These are phyloP conservation scores for Globisporangium takayamanum DNA, from an alignment of 352 stramenopile genomes.

Conservation along the genomic window DNA sequence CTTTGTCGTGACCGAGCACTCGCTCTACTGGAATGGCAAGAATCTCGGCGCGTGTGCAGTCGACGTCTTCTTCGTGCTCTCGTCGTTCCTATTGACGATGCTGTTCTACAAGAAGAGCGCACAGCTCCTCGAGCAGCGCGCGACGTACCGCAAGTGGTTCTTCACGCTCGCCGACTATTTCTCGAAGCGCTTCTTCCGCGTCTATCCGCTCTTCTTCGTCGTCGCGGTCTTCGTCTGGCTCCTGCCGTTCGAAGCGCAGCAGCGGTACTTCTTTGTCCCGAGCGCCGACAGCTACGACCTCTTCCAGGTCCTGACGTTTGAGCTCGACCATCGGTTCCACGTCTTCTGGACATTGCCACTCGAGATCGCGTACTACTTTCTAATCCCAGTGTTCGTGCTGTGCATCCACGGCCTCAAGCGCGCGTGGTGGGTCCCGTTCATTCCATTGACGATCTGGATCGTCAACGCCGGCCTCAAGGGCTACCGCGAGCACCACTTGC, in stretches of 20 bases:
- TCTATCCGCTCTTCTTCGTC: slow-evolving; percentile 45
- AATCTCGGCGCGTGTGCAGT: slow-evolving; percentile 14
- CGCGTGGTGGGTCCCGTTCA: slow-evolving; percentile 17
- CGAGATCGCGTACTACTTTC: slow-evolving; percentile 39
- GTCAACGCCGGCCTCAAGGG: slow-evolving; percentile 16
- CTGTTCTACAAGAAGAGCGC: slow-evolving; percentile 16
- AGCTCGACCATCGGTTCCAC: slow-evolving; percentile 24
- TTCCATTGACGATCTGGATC: slow-evolving; percentile 18
- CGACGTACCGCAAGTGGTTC: slow-evolving; percentile 8
- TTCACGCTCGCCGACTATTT: slow-evolving; percentile 31
- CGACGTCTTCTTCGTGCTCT: slow-evolving; percentile 23
- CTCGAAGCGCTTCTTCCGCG: slow-evolving; percentile 42
- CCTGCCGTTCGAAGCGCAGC: slow-evolving; percentile 24
- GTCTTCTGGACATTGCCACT: slow-evolving; percentile 49
- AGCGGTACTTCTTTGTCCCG: slow-evolving; percentile 20
- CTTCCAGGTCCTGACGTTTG: slow-evolving; percentile 26
- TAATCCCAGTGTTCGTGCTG: slow-evolving; percentile 28
- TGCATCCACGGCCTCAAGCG: not conserved
- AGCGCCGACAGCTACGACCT: slow-evolving; percentile 21
- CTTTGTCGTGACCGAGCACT: slow-evolving; percentile 19
- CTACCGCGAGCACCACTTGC: slow-evolving; percentile 17
- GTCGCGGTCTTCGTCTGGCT: slow-evolving; percentile 24
- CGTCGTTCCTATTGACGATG: slow-evolving; percentile 19
- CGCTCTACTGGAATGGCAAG: slow-evolving; percentile 8
- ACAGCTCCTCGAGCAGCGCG: slow-evolving; percentile 11